These are phyloP conservation scores for Kingdonia uniflora DNA, from an alignment of 164 flowering plant genomes.

Conservation along the genomic window DNA sequence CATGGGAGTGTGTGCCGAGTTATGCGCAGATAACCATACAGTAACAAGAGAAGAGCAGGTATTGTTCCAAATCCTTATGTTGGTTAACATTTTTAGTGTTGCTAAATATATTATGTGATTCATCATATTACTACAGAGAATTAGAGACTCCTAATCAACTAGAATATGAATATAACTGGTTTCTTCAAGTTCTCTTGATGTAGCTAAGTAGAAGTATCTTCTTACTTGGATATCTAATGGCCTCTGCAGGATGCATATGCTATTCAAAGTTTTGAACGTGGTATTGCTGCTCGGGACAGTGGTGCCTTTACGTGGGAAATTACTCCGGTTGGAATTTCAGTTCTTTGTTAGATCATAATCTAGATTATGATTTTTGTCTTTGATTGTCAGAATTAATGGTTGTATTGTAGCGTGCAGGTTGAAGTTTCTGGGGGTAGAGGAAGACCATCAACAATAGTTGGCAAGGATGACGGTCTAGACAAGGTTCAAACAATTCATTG, in stretches of 20 bases:
- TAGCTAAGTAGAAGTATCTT: background rate
- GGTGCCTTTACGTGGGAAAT: conserved; percentile 93
- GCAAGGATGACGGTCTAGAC: conserved; percentile 8
- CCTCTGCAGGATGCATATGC: conserved; percentile 94
- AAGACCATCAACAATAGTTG: conserved; percentile 12
- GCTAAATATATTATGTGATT: too few relatives aligned
- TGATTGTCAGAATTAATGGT: conserved; percentile 4
- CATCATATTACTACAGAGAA: too few relatives aligned
- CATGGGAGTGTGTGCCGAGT: conserved; percentile 85
- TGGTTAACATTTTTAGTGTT: too few relatives aligned
- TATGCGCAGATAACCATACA: conserved; percentile 71
- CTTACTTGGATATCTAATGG: background rate
- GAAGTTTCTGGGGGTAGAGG: conserved; percentile 71
- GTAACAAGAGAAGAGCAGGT: conserved; percentile 77
- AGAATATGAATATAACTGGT: too few relatives aligned
- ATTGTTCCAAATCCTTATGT: too few relatives aligned
- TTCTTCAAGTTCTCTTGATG: too few relatives aligned
- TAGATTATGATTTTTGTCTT: background rate
- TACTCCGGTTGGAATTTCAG: conserved; percentile 49
- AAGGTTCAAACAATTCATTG: conserved; percentile 4
- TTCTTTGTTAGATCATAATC: background rate
- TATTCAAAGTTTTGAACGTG: conserved; percentile 86
- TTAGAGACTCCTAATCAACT: too few relatives aligned
- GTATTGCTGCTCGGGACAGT: conserved; percentile 68
- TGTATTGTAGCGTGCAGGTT: conserved; percentile 30